These are phyloP conservation scores for Hymenoscyphus fructigenus DNA, from an alignment of 2,329 filamentous ascomycete genomes.

Conservation along the genomic window DNA sequence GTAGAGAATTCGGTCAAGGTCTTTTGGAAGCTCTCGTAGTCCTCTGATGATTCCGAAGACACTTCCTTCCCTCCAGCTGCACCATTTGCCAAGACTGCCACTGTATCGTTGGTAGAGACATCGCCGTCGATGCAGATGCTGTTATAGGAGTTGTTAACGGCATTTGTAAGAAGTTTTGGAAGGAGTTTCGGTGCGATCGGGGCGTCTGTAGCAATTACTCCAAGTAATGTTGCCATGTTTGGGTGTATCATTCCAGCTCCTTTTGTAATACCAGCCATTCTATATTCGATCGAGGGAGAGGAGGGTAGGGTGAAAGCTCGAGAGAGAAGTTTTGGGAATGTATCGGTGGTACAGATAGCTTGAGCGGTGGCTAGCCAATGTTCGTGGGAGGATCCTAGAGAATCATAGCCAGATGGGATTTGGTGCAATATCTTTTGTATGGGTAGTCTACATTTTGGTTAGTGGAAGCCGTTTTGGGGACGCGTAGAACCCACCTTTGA, in stretches of 20 bases:
- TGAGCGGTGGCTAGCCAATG: slow-evolving; percentile 85
- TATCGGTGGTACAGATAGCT: slow-evolving; percentile 97
- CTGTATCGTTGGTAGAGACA: slow-evolving; percentile 95
- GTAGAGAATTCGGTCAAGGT: slow-evolving; percentile 76
- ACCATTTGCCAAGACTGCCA: slow-evolving; percentile 93
- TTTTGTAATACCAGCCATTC: slow-evolving; percentile 93
- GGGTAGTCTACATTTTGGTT: slow-evolving; percentile 60
- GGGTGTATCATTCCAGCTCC: slow-evolving; percentile 99
- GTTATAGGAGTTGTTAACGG: slow-evolving; percentile 88
- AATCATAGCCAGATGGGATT: slow-evolving; percentile 73
- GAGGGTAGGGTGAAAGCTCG: slow-evolving; percentile 81
- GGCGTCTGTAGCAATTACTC: slow-evolving; percentile 88
- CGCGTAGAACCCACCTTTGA: slow-evolving; percentile 59
- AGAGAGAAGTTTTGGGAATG: slow-evolving; percentile 93
- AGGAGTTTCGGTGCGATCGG: slow-evolving; percentile 70
- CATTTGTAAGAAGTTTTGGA: slow-evolving; percentile 66
- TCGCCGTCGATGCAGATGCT: slow-evolving; percentile 96
- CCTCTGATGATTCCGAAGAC: slow-evolving; percentile 51
- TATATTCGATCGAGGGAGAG: slow-evolving; percentile 71
- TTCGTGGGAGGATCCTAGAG: slow-evolving; percentile 72
- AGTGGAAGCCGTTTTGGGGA: slow-evolving; percentile 12
- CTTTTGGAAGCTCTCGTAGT: slow-evolving; percentile 69
- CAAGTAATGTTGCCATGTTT: slow-evolving; percentile 96
- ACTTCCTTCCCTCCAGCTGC: slow-evolving; percentile 74
- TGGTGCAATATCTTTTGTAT: slow-evolving; percentile 85